phyloP scores from a whole-genome alignment of 2,329 filamentous ascomycete genomes.

The Parastagonospora nodorum region DNA sequence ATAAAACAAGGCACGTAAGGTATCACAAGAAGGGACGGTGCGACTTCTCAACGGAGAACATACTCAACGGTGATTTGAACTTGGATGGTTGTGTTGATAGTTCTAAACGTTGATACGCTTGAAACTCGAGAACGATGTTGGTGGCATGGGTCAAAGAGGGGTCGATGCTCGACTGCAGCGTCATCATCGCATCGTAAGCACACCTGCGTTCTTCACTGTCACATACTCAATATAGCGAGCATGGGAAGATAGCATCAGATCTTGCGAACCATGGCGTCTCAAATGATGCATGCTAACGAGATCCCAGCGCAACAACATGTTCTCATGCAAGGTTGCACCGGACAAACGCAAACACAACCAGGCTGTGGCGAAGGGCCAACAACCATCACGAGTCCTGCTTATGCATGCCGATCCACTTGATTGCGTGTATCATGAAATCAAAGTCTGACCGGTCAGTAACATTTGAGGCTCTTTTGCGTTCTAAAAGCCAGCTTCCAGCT shows the following conservation, averaged over 20 bases:
- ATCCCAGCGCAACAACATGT: background rate
- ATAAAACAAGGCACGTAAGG: no score
- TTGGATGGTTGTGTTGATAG: background rate
- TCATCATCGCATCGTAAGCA: background rate
- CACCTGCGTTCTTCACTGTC: no score
- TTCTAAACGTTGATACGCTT: background rate
- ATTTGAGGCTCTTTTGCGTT: conserved; percentile 14
- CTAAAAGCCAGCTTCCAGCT: conserved; percentile 1
- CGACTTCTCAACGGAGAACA: no score
- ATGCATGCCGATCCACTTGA: conserved; percentile 14
- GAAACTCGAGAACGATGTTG: background rate
- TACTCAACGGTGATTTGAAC: background rate
- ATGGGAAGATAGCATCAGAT: no score
- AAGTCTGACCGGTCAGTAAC: conserved; percentile 20
- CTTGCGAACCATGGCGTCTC: no score
- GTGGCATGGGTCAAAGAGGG: conserved; percentile 7
- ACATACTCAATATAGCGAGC: no score
- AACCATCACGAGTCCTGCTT: conserved; percentile 12
- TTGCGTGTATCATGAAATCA: conserved; percentile 9
- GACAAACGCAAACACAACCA: conserved; percentile 4
- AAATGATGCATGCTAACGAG: no score
- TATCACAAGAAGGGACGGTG: no score
- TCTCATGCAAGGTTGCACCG: conserved; percentile 7
- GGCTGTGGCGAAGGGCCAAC: conserved; percentile 12
- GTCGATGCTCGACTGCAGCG: conserved; percentile 1